Evolutionary conservation across 1,284 basidiomycete species (phyloP).

Genomic region (Ustilago loliicola): DNA sequence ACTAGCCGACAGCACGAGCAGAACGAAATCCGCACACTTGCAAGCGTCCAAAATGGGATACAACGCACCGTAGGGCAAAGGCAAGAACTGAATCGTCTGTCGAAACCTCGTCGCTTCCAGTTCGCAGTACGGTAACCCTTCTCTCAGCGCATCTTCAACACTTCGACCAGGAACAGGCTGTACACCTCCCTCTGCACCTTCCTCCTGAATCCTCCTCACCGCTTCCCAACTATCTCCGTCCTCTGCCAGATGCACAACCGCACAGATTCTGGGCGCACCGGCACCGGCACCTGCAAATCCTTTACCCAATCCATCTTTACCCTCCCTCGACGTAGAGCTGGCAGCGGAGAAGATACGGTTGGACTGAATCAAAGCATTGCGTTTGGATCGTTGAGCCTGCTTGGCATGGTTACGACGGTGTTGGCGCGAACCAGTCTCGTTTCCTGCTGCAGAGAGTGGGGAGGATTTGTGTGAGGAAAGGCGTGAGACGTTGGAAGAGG

Average conservation of each 20-base stretch:
- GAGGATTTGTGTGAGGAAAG: conserved; percentile 55
- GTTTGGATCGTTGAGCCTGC: conserved; percentile 62
- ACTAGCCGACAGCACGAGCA: conserved; percentile 84
- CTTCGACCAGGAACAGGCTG: conserved; percentile 55
- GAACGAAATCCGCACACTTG: conserved; percentile 90
- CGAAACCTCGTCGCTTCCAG: conserved; percentile 82
- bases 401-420: conserved; percentile 65
- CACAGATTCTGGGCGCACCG: conserved; percentile 83
- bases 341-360: conserved; percentile 57
- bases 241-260: conserved; percentile 81
- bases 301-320: conserved; percentile 69
- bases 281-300: conserved; percentile 74
- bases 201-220: conserved; percentile 77
- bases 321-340: conserved; percentile 29
- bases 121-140: conserved; percentile 51
- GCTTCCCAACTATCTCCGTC: conserved; percentile 77
- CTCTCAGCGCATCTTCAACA: conserved; percentile 49
- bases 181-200: conserved; percentile 75
- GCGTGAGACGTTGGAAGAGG: conserved; percentile 30
- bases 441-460: conserved; percentile 56
- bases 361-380: conserved; percentile 62
- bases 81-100: conserved; percentile 87
- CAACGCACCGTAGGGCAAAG: conserved; percentile 73
- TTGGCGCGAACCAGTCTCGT: conserved; percentile 55
- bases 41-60: conserved; percentile 88